phyloP scores from a whole-genome alignment of 768 basidiomycete genomes.

The Suillus sp. region DNA sequence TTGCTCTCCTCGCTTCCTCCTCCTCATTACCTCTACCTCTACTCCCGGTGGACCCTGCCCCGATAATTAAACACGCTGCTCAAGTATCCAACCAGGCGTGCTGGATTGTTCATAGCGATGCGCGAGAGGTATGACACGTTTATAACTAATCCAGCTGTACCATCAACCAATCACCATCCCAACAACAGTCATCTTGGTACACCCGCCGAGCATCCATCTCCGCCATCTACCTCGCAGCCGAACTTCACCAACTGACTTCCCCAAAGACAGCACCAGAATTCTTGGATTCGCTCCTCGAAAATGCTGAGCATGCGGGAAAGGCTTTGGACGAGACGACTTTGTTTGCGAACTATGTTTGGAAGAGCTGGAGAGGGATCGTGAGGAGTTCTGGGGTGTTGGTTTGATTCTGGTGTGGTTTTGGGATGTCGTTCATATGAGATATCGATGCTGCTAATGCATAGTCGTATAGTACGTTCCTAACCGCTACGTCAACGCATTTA shows the following conservation, averaged over 20 bases:
- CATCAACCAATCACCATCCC: background rate
- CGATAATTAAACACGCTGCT: slow-evolving; percentile 61
- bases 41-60: slow-evolving; percentile 57
- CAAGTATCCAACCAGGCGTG: slow-evolving; percentile 74
- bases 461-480: background rate
- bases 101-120: slow-evolving; percentile 52
- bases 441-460: background rate
- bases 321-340: slow-evolving; percentile 53
- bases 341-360: slow-evolving; percentile 62
- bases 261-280: slow-evolving; percentile 67
- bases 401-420: background rate
- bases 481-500: background rate
- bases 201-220: slow-evolving; percentile 64
- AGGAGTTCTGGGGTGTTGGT: slow-evolving; percentile 61
- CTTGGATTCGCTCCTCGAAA: slow-evolving; percentile 62
- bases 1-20: slow-evolving; percentile 65
- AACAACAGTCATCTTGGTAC: slow-evolving; percentile 69
- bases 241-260: slow-evolving; percentile 82
- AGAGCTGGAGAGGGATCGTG: slow-evolving; percentile 57
- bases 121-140: slow-evolving; percentile 51
- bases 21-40: slow-evolving; percentile 28
- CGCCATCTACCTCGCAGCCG: slow-evolving; percentile 71
- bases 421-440: background rate
- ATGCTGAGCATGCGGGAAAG: slow-evolving; percentile 45
- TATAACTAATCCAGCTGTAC: background rate